Base-by-base conservation (phyloP, 2,329 filamentous ascomycete genomes). In the Diaporthe vaccinii region DNA sequence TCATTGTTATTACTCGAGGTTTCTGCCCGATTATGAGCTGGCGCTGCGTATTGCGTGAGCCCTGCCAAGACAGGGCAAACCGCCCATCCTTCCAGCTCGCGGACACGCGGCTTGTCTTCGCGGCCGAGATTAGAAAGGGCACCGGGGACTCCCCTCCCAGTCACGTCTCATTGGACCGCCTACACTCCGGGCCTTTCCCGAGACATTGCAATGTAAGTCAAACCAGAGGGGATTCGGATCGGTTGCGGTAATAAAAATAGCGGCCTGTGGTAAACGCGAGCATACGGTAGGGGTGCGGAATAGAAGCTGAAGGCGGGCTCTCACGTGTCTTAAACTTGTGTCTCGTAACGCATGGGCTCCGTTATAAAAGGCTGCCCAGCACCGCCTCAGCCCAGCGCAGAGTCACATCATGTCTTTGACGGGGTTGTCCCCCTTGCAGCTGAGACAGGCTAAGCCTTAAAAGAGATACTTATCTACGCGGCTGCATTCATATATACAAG, bases 141-240 rank as follows among this genome's bases (percentile, higher is more conserved):
- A 31, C 20, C 55, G 65, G 46, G 65, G 14, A 8, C 36, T 28
- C 46, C 20, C 15, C 34, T 55, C 34, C 22, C 65, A 68, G 22
- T 17, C 49, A 17, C 65, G 22, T 39, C 46, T 69, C 34, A 69
- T 55, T 69, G 49, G 65, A n/a, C 34, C 17, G 65, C 34, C 34
- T 28, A 41, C 65, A 9, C 34, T 39, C 49, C 65, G 46, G 46
- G n/a, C 49, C 34, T 69, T 53, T 39, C 15, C 65, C 65, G 65
- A 69, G 65, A 69, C 65, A 41, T 14, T 41, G 34, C 49, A 69
- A 55, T 69, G 65, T 55, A 69, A 41, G 65, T 55, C 65, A 69
- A 55, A 55, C 65, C 49, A 69, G 49, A 69, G 15, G 49, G n/a
- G 49, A 22, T 41, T 28, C 17, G 44, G 14, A 41, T 69, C 65